Evolutionary conservation across 352 stramenopile species (phyloP).

Genomic region (Pilasporangium apinafurcum): DNA sequence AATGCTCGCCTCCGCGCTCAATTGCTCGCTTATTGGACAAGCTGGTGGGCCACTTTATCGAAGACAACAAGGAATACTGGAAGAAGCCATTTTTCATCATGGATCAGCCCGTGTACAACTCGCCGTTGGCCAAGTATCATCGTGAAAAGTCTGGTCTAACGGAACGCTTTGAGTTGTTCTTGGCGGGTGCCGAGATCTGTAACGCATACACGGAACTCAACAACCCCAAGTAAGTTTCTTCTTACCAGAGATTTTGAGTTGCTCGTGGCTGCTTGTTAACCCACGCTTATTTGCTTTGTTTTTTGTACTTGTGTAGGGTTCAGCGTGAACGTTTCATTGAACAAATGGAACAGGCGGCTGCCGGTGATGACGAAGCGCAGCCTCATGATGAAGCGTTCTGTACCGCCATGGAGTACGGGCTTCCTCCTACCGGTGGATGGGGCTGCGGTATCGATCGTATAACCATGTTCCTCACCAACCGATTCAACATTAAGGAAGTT

Average conservation of each 20-base stretch:
- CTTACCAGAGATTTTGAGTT: conserved; percentile 6
- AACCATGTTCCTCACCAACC: conserved; percentile 96
- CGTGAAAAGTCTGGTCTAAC: conserved; percentile 89
- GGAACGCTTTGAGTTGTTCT: conserved; percentile 99
- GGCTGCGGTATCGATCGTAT: conserved; percentile 98
- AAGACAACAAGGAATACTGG: conserved; percentile 83
- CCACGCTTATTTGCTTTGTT: too few relatives aligned
- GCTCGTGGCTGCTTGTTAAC: too few relatives aligned
- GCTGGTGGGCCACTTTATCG: conserved; percentile 86
- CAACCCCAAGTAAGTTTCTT: too few relatives aligned
- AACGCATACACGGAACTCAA: conserved; percentile 99
- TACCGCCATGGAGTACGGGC: conserved; percentile 93
- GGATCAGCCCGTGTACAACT: conserved; percentile 98
- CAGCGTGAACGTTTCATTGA: conserved; percentile 81
- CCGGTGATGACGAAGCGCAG: conserved; percentile 81
- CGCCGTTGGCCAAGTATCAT: conserved; percentile 97
- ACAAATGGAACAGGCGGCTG: conserved; percentile 73
- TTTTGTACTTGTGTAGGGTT: too few relatives aligned
- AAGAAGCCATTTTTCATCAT: conserved; percentile 98
- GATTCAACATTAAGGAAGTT: conserved; percentile 96
- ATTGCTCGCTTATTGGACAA: conserved; percentile 81
- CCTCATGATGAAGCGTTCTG: conserved; percentile 95
- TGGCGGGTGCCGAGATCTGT: conserved; percentile 94
- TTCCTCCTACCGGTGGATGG: conserved; percentile 96
- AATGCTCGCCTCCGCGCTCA: conserved; percentile 64